Percentiles rank a stretch among this genome's conserved stretches.
These are phyloP conservation scores for Epichloe baconii DNA, from an alignment of 2,329 filamentous ascomycete genomes.

Conservation along the genomic window DNA sequence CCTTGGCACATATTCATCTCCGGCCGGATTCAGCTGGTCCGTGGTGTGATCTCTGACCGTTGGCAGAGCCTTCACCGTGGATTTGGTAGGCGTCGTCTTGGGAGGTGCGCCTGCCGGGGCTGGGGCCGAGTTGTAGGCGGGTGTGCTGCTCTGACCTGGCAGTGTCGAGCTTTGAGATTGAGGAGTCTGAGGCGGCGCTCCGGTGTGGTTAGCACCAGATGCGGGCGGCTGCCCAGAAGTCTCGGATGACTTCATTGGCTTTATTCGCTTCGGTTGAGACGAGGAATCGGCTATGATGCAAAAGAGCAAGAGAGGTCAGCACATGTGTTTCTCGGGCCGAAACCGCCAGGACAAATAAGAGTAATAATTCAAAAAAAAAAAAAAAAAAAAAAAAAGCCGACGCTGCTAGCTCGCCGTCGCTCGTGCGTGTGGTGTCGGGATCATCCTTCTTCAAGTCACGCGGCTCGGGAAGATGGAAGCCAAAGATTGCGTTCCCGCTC, in stretches of 20 bases:
- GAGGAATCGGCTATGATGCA: constrained; percentile 31
- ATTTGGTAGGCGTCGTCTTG: constrained; percentile 69
- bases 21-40: constrained; percentile 77
- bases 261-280: constrained; percentile 41
- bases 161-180: constrained; percentile 36
- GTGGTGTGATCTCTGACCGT: constrained; percentile 96
- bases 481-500: background rate
- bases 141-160: constrained; percentile 28
- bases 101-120: constrained; percentile 44
- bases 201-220: constrained; percentile 25
- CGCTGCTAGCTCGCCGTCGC: background rate
- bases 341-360: background rate
- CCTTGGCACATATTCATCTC: constrained; percentile 88
- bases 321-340: background rate
- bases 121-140: constrained; percentile 25
- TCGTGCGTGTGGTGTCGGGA: background rate
- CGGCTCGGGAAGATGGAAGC: background rate
- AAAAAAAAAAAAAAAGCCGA: background rate
- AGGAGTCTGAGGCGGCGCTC: constrained; percentile 40
- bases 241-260: constrained; percentile 51
- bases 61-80: constrained; percentile 82
- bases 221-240: constrained; percentile 41
- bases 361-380: background rate
- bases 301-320: background rate
- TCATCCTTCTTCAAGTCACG: background rate